Conservation (phyloP, 2,329 filamentous ascomycete species). For the Fusarium lyarnte region DNA sequence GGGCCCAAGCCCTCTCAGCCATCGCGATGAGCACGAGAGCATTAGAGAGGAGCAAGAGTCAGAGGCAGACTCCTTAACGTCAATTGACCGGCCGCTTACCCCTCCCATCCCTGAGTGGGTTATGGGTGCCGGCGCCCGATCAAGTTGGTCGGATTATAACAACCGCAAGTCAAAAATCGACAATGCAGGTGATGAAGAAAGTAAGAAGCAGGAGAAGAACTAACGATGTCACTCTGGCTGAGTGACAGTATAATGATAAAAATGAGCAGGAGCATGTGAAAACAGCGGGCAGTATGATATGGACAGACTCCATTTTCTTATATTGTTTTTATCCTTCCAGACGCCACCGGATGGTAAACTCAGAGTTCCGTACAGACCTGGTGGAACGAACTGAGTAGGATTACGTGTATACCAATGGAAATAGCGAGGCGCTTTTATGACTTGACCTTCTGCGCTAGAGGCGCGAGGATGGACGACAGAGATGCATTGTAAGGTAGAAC, state of each 20-base stretch:
- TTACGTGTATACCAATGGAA: constrained; percentile 33
- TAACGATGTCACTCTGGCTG: neutral
- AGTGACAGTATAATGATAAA: constrained; percentile 28
- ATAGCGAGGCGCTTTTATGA: constrained; percentile 38
- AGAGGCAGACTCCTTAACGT: constrained; percentile 28
- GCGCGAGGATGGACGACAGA: constrained; percentile 29
- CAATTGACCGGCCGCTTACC: constrained; percentile 60
- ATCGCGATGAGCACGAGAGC: constrained; percentile 48
- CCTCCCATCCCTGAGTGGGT: constrained; percentile 71
- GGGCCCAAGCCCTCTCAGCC: constrained; percentile 58
- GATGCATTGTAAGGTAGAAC: constrained; percentile 17
- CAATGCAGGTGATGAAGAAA: constrained; percentile 13
- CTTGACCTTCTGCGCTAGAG: constrained; percentile 24
- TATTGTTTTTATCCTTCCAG: constrained; percentile 5
- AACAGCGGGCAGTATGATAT: constrained; percentile 34
- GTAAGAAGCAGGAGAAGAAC: constrained; percentile 5
- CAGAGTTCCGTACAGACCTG: neutral
- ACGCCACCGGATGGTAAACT: constrained; percentile 3
- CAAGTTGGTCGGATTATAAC: constrained; percentile 60
- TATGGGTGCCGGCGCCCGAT: constrained; percentile 61
- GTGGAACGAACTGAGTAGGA: constrained; percentile 11
- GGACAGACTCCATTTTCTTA: constrained; percentile 29
- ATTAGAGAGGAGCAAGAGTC: constrained; percentile 41
- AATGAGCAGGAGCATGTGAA: constrained; percentile 5
- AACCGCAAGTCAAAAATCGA: constrained; percentile 47